Percentiles rank a stretch among this genome's conserved stretches.
Conservation (phyloP, 805 yeast genomes). For the Monosporozyma servazzii region DNA sequence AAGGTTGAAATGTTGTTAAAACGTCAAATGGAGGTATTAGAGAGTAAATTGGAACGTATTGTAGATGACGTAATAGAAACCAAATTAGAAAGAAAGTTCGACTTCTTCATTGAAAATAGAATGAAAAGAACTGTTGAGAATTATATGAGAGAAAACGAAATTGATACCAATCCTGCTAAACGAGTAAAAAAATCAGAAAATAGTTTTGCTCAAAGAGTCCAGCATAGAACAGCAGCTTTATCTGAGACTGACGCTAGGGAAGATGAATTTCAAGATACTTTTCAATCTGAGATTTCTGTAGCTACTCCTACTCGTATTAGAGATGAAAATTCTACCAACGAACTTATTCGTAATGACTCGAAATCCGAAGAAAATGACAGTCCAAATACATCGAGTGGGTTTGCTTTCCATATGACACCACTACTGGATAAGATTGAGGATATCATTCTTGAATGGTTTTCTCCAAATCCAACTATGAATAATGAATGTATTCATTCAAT, state of each 20-base stretch:
- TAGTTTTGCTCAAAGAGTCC: slow-evolving; percentile 1
- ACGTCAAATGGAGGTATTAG: slow-evolving; percentile 13
- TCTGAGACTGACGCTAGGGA: background rate
- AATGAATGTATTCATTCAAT: slow-evolving; percentile 27
- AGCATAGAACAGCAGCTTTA: background rate
- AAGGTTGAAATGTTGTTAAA: slow-evolving; percentile 15
- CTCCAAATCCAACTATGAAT: slow-evolving; percentile 23
- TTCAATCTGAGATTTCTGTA: background rate
- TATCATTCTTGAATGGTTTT: slow-evolving; percentile 28
- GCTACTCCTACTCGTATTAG: background rate
- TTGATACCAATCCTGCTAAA: background rate
- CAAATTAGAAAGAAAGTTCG: slow-evolving; percentile 7
- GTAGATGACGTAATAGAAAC: slow-evolving; percentile 12
- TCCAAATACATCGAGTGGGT: background rate
- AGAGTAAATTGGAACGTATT: slow-evolving; percentile 9
- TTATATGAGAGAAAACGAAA: slow-evolving; percentile 3
- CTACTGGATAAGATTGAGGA: slow-evolving; percentile 13
- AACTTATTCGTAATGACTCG: background rate
- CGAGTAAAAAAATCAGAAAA: background rate
- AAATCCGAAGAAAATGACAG: background rate
- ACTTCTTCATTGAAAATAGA: background rate
- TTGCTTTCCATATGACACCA: background rate
- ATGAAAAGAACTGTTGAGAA: background rate
- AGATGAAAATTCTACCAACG: background rate
- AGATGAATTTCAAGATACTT: background rate